Evolutionary conservation across 192 early-diverging fungal genomes (phyloP).

Genomic region (Diversispora eburnea): DNA sequence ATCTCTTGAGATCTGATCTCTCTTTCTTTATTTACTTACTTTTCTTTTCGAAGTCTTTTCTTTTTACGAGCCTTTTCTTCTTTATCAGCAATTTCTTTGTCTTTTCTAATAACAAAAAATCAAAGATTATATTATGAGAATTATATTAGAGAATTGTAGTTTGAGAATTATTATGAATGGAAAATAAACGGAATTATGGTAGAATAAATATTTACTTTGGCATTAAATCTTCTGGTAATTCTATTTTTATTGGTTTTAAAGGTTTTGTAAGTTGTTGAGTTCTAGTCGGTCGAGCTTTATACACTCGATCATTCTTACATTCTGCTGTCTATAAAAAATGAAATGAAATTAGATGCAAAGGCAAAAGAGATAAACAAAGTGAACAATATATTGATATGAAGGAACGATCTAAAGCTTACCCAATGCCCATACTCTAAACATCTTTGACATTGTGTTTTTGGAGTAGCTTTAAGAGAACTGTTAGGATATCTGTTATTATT

Average conservation of each 20-base stretch:
- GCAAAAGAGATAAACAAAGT: neutral
- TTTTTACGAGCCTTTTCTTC: neutral
- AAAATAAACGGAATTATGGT: no score
- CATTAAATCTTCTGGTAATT: slow-evolving; percentile 48
- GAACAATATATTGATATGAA: neutral
- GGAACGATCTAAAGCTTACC: slow-evolving; percentile 27
- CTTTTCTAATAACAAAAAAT: neutral
- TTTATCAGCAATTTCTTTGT: neutral
- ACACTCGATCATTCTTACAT: slow-evolving; percentile 45
- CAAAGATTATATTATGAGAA: no score
- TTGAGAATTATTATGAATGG: neutral
- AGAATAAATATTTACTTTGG: slow-evolving; percentile 34
- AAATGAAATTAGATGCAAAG: neutral
- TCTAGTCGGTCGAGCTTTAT: slow-evolving; percentile 52
- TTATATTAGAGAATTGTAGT: neutral
- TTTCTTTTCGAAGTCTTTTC: slow-evolving; percentile 8
- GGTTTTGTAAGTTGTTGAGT: slow-evolving; percentile 60
- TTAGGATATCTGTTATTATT: no score
- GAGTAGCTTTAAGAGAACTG: slow-evolving; percentile 33
- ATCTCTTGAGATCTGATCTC: neutral
- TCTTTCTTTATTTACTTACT: neutral
- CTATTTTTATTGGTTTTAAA: slow-evolving; percentile 42
- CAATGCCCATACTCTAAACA: slow-evolving; percentile 57
- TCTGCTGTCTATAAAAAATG: slow-evolving; percentile 42
- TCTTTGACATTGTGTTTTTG: slow-evolving; percentile 56